A percentile compares a stretch with the other conserved stretches of the same genome.
Evolutionary conservation across 139 green algal genomes (phyloP).

Genomic region (Chlamydomonas sphaeroides): DNA sequence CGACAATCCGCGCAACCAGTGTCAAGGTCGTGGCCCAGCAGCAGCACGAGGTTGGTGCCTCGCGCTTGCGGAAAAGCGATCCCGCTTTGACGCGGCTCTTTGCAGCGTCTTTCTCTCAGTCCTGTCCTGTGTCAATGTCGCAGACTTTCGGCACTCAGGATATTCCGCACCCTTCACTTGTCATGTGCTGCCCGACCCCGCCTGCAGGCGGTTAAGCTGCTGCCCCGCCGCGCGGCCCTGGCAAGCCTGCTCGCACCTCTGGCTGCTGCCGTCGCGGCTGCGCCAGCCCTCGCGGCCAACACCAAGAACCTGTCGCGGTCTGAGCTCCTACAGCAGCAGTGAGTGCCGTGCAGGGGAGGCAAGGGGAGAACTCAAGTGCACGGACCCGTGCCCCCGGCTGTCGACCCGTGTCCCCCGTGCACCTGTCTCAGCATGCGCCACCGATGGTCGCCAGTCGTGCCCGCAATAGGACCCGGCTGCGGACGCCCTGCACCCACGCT

Average conservation of each 20-base stretch:
- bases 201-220: not conserved
- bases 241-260: not conserved
- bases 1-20: not conserved
- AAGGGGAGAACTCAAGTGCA: no score
- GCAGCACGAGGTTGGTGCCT: not conserved
- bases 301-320: slow-evolving; percentile 15
- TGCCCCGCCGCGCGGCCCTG: not conserved
- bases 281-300: not conserved
- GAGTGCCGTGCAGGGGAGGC: not conserved
- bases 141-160: no score
- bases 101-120: not conserved
- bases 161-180: no score
- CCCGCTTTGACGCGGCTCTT: not conserved
- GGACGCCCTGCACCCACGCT: no score
- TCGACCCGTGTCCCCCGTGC: no score
- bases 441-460: no score
- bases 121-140: no score
- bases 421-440: not conserved
- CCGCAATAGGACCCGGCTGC: no score
- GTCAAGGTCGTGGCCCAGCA: not conserved
- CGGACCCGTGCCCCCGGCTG: no score
- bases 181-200: not conserved
- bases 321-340: slow-evolving; percentile 24
- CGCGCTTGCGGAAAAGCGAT: not conserved
- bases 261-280: not conserved